Percentiles rank a stretch among this genome's conserved stretches.
Evolutionary conservation across 1,284 basidiomycete species (phyloP).

Genomic region (Heterobasidion irregulare): DNA sequence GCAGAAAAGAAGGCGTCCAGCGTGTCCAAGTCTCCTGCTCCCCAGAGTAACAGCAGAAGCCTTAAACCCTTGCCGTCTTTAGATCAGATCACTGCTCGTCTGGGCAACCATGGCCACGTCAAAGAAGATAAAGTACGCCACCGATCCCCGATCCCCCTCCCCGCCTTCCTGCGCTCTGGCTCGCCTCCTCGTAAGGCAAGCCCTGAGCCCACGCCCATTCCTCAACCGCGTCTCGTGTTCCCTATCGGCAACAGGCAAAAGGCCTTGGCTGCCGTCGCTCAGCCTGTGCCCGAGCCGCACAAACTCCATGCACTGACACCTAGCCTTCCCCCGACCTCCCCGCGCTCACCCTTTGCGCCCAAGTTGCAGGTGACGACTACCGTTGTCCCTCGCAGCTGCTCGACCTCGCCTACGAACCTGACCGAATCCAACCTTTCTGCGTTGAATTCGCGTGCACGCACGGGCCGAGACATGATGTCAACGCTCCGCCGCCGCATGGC

Average conservation of each 20-base stretch:
- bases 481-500: slow-evolving; percentile 46
- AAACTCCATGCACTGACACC: background rate
- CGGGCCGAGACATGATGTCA: slow-evolving; percentile 54
- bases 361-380: slow-evolving; percentile 41
- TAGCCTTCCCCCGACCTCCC: slow-evolving; percentile 9
- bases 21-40: slow-evolving; percentile 8
- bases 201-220: slow-evolving; percentile 2
- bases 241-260: background rate
- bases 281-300: background rate
- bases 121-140: slow-evolving; percentile 13
- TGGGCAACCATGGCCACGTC: slow-evolving; percentile 31
- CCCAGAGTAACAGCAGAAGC: slow-evolving; percentile 6
- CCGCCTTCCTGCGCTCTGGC: slow-evolving; percentile 32
- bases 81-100: slow-evolving; percentile 63
- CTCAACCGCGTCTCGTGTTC: background rate
- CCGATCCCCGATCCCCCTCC: slow-evolving; percentile 27
- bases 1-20: slow-evolving; percentile 14
- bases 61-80: slow-evolving; percentile 49
- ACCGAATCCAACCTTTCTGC: slow-evolving; percentile 44
- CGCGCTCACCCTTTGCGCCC: slow-evolving; percentile 25
- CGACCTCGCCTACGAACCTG: slow-evolving; percentile 35
- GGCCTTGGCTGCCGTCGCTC: background rate
- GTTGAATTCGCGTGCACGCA: slow-evolving; percentile 44
- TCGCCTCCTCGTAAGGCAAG: slow-evolving; percentile 7
- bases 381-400: slow-evolving; percentile 37